These are phyloP conservation scores for Choiromyces venosus DNA, from an alignment of 495 filamentous ascomycete species.

Conservation along the genomic window DNA sequence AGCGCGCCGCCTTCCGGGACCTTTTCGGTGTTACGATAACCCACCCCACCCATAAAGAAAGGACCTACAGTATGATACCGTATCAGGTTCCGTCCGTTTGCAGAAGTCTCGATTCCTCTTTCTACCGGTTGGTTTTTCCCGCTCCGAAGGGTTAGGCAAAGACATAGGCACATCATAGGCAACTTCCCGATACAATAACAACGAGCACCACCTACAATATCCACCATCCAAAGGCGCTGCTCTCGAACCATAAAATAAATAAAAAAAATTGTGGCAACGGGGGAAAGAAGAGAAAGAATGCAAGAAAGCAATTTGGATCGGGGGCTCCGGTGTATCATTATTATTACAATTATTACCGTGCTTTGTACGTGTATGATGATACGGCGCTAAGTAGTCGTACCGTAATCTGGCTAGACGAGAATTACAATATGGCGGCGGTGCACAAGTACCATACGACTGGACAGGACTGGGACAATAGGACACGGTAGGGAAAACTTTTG, in stretches of 20 bases:
- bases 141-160: neutral
- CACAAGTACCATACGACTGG: neutral
- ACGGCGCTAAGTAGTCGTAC: neutral
- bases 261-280: neutral
- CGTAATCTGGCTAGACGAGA: neutral
- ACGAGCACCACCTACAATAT: neutral
- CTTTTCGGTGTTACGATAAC: neutral
- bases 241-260: neutral
- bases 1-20: neutral
- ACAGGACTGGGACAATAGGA: neutral
- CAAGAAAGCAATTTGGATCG: neutral
- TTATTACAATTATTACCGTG: neutral
- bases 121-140: neutral
- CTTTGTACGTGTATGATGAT: neutral
- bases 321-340: neutral
- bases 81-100: slow-evolving; percentile 2
- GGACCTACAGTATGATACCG: neutral
- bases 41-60: neutral
- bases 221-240: neutral
- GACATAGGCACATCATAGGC: neutral
- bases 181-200: neutral
- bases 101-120: neutral
- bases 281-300: neutral
- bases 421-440: neutral
- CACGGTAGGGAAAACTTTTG: neutral